phyloP scores from a whole-genome alignment of 257 asterid species.

The Nicotiana tomentosiformis region DNA sequence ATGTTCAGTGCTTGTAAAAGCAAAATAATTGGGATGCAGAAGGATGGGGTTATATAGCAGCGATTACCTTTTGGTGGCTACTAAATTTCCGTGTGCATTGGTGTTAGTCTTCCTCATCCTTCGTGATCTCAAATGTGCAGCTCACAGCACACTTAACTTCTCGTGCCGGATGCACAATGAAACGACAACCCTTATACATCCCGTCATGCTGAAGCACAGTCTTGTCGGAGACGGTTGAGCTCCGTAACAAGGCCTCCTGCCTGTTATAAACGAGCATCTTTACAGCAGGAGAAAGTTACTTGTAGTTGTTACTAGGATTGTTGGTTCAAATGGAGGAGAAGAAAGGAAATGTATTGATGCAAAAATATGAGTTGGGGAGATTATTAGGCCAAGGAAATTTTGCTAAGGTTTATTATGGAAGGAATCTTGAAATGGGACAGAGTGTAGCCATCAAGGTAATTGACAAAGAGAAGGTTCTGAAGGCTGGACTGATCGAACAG shows the following conservation, averaged over 20 bases:
- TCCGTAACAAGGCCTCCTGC: conserved; percentile 10
- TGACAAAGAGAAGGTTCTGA: conserved; percentile 61
- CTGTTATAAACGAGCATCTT: neutral
- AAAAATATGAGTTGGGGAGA: conserved; percentile 72
- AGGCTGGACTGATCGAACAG: conserved; percentile 56
- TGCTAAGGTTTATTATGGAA: conserved; percentile 76
- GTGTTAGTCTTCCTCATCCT: neutral
- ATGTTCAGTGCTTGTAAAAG: neutral
- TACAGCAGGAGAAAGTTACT: conserved; percentile 2
- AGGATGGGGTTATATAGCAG: neutral
- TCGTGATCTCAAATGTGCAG: neutral
- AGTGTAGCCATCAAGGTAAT: conserved; percentile 81
- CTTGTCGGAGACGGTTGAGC: conserved; percentile 25
- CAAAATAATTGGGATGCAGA: conserved; percentile 7
- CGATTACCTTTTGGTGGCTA: neutral
- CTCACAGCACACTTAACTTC: conserved; percentile 2
- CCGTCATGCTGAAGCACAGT: conserved; percentile 20
- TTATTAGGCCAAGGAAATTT: conserved; percentile 77
- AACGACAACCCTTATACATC: conserved; percentile 3
- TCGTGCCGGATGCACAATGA: conserved; percentile 24
- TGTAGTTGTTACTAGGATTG: neutral
- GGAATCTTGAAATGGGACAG: conserved; percentile 51
- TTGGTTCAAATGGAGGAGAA: conserved; percentile 48
- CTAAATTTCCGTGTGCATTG: neutral
- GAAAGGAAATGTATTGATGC: conserved; percentile 55